A percentile compares a stretch with the other conserved stretches of the same genome.
Conservation (phyloP, 2,329 filamentous ascomycete genomes). For the Penicillium sp. region DNA sequence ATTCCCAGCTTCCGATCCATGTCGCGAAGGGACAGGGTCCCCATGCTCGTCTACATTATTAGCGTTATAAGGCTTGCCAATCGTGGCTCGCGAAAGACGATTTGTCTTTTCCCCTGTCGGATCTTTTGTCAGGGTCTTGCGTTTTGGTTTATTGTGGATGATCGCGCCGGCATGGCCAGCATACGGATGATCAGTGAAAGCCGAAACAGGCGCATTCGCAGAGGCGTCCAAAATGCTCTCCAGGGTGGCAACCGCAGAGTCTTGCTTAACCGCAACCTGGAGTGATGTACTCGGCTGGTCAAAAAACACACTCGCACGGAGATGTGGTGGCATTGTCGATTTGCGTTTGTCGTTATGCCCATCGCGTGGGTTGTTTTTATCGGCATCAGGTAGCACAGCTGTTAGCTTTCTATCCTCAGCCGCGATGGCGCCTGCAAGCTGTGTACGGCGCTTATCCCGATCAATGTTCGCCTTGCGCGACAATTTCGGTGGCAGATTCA, state of each 20-base stretch:
- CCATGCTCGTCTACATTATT: conserved; percentile 2
- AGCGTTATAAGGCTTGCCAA: conserved; percentile 22
- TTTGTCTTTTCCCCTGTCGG: conserved; percentile 32
- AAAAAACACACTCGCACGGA: conserved; percentile 90
- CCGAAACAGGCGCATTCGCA: conserved; percentile 79
- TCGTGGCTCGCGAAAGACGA: conserved; percentile 31
- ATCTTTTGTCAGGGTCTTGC: conserved; percentile 28
- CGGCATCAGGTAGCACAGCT: conserved; percentile 42
- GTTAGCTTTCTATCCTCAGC: conserved; percentile 55
- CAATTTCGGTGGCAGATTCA: conserved; percentile 86
- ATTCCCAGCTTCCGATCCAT: neutral
- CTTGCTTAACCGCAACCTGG: conserved; percentile 62
- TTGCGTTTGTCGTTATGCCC: conserved; percentile 32
- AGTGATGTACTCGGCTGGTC: conserved; percentile 63
- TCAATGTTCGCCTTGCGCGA: conserved; percentile 68
- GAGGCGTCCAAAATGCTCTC: conserved; percentile 92
- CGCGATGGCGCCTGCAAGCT: conserved; percentile 67
- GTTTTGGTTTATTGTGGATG: conserved; percentile 62
- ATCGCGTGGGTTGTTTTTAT: conserved; percentile 19
- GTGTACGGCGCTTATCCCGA: conserved; percentile 69
- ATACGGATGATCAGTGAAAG: conserved; percentile 87
- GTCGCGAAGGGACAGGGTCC: neutral
- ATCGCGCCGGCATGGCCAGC: conserved; percentile 73
- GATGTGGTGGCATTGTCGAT: conserved; percentile 70
- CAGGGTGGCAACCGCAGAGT: conserved; percentile 83